phyloP scores from a whole-genome alignment of 2,329 filamentous ascomycete species.

The Emmonsia crescens region DNA sequence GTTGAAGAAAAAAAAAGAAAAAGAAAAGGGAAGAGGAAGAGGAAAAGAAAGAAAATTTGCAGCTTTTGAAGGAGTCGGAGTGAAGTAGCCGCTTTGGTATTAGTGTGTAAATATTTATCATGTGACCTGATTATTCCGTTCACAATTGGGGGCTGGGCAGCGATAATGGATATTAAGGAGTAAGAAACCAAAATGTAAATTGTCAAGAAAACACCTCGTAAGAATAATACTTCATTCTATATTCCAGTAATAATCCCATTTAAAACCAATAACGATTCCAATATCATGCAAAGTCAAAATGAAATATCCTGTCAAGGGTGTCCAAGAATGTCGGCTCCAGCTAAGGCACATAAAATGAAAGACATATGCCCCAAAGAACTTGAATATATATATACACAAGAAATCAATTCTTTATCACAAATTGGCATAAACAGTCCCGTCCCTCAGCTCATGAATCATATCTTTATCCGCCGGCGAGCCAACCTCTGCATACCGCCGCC shows the following conservation, averaged over 20 bases:
- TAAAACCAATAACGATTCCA: background rate
- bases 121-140: background rate
- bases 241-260: background rate
- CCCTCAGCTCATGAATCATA: constrained; percentile 33
- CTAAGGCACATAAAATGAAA: background rate
- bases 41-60: constrained; percentile 13
- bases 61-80: background rate
- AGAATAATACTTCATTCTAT: background rate
- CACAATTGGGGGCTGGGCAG: no score
- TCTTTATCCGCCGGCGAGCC: constrained; percentile 28
- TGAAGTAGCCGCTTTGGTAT: background rate
- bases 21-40: constrained; percentile 13
- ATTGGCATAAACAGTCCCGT: constrained; percentile 35
- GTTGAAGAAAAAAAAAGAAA: constrained; percentile 32
- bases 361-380: background rate
- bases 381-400: background rate
- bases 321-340: background rate
- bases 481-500: constrained; percentile 31
- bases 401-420: constrained; percentile 16
- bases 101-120: background rate
- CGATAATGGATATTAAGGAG: no score
- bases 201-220: background rate
- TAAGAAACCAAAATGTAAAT: background rate
- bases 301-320: background rate
- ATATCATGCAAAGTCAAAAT: background rate